Evolutionary conservation across 2,329 filamentous ascomycete species (phyloP).

Genomic region (Sporothrix sp.): DNA sequence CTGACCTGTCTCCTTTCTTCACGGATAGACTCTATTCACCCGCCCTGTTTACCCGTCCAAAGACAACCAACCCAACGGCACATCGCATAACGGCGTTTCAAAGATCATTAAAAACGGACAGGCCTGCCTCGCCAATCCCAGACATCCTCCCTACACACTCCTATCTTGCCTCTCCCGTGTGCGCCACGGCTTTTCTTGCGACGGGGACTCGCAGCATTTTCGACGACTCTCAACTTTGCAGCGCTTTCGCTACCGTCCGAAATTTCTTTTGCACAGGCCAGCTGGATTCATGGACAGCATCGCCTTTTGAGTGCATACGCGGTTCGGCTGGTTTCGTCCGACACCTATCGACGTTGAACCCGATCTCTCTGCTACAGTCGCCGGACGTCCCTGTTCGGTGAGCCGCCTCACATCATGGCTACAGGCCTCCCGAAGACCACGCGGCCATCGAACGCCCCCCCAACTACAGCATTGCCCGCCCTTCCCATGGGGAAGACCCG

Average conservation of each 20-base stretch:
- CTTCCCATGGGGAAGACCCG: conserved; percentile 64
- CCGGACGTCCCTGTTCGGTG: background rate
- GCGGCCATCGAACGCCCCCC: conserved; percentile 59
- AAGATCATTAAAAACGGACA: conserved; percentile 13
- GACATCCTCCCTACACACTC: background rate
- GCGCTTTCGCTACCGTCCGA: no score
- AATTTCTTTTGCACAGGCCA: no score
- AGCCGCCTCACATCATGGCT: conserved; percentile 31
- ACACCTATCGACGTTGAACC: background rate
- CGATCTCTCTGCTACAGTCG: background rate
- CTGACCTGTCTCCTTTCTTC: conserved; percentile 12
- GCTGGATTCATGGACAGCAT: conserved; percentile 15
- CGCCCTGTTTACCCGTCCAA: background rate
- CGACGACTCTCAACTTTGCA: no score
- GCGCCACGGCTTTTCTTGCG: background rate
- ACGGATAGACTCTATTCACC: background rate
- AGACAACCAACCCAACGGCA: background rate
- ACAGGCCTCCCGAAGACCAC: conserved; percentile 58
- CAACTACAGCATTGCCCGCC: conserved; percentile 61
- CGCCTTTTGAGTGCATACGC: conserved; percentile 5
- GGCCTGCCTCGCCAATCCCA: conserved; percentile 3
- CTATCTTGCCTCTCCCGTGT: background rate
- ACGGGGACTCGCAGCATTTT: conserved; percentile 1
- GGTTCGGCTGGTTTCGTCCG: background rate
- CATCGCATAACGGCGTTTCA: conserved; percentile 24